Base-by-base conservation (phyloP, 805 yeast genomes). In the Pichia pseudocactophila region DNA sequence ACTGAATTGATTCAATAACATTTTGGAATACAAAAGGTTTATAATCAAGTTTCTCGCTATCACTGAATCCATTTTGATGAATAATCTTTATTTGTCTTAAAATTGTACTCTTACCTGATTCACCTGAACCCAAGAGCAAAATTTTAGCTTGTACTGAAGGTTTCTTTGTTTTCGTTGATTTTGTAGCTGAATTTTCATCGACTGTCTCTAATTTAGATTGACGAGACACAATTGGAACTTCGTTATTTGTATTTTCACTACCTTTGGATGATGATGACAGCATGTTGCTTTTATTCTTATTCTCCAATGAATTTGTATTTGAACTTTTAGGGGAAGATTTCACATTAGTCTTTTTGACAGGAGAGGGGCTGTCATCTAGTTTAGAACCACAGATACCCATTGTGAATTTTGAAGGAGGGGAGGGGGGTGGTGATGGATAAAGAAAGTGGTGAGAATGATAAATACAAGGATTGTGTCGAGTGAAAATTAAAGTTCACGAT, bases 91-190 rank as follows among this genome's bases (percentile, higher is more conserved):
- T 84, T 59, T 83, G 94, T 58, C 82, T 84, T 41, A 84, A 74
- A 41, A 83, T 78, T 15, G 94, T 83, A 7, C 88, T 79, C 56
- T 83, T 84, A 4, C 94, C 94, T 47, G 80, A 71, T 56, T 83
- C 94, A 13, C 97, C 98, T 0, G 96, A 83, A 5, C 98, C 92
- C 38, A 83, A 63, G 28, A 89, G 67, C 30, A 89, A 66, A 37
- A 89, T 79, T 58, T 88, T 88, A 41, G 80, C 77, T 45, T 77
- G 84, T 47, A 65, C 46, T 59, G 63, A 13, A 51, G 37, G 31
- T 37, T 36, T 39, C 10, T 42, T 28, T 11, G 15, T 30, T 11
- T 25, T 26, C 2, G 19, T 35, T 30, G 18, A 25, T 11, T n/a
- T 27, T 22, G 10, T 18, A 3, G 15, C 31, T 4, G 31, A 28